phyloP scores from a whole-genome alignment of 805 yeast genomes.

The Cyberlindnera saturnus region DNA sequence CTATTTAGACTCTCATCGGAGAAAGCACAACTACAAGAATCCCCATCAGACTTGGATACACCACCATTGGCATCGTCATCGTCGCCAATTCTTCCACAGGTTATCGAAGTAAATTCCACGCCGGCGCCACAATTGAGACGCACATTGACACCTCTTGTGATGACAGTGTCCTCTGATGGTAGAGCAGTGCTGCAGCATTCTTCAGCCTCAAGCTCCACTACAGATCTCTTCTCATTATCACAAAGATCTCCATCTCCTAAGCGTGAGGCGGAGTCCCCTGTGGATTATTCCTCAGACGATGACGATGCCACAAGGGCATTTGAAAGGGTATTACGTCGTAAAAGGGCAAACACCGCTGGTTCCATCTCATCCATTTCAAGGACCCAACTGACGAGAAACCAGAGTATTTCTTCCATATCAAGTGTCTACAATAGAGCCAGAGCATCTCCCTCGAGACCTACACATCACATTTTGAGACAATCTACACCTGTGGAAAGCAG shows the following conservation, averaged over 20 bases:
- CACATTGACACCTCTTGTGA: constrained; percentile 12
- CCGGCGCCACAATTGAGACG: constrained; percentile 8
- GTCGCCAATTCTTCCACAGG: neutral
- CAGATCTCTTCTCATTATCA: constrained; percentile 16
- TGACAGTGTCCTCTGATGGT: constrained; percentile 14
- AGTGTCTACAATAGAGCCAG: constrained; percentile 13
- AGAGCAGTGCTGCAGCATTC: constrained; percentile 14
- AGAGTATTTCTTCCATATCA: constrained; percentile 19
- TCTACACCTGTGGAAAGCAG: constrained; percentile 14
- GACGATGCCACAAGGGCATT: constrained; percentile 21
- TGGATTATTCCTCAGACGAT: constrained; percentile 8
- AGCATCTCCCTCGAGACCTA: constrained; percentile 18
- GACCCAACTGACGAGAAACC: constrained; percentile 15
- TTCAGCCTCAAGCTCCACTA: constrained; percentile 20
- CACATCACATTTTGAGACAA: constrained; percentile 10
- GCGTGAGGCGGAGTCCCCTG: constrained; percentile 13
- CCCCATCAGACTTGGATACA: constrained; percentile 5
- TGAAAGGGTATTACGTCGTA: constrained; percentile 19
- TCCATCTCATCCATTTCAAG: constrained; percentile 13
- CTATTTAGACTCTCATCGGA: constrained; percentile 10
- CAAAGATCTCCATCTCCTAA: constrained; percentile 24
- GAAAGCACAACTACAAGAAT: constrained; percentile 7
- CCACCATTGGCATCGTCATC: neutral
- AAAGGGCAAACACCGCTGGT: constrained; percentile 22
- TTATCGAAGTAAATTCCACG: neutral